Evolutionary conservation across 1,284 basidiomycete genomes (phyloP).

Genomic region (Ceratorhiza oryzae-sativae): DNA sequence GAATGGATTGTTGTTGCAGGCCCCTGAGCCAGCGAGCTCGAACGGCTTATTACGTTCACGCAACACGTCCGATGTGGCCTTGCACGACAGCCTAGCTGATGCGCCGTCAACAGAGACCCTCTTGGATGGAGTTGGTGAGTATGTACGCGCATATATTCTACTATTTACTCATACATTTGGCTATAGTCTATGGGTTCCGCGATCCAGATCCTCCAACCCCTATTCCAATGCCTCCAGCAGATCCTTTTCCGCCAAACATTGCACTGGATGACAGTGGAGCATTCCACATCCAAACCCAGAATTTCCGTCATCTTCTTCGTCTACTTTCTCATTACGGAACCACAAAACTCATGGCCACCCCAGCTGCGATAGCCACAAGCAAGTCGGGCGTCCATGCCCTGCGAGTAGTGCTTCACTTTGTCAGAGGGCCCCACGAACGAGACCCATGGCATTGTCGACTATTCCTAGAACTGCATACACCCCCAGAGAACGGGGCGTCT

Average conservation of each 20-base stretch:
- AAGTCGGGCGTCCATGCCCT: constrained; percentile 19
- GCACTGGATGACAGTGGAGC: constrained; percentile 4
- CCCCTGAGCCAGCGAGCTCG: constrained; percentile 3
- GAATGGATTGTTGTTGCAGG: neutral
- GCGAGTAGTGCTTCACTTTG: constrained; percentile 27
- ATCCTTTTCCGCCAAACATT: constrained; percentile 18
- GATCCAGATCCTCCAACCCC: constrained; percentile 30
- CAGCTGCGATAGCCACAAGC: constrained; percentile 29
- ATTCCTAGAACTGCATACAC: constrained; percentile 33
- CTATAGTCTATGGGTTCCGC: constrained; percentile 33
- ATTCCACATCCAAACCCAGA: constrained; percentile 25
- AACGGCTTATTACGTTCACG: constrained; percentile 3
- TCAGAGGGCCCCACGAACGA: constrained; percentile 23
- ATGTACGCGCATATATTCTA: neutral
- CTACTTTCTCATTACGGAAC: constrained; percentile 33
- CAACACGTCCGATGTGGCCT: constrained; percentile 3
- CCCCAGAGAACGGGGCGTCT: neutral
- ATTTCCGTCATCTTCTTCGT: constrained; percentile 34
- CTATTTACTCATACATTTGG: neutral
- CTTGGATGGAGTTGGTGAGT: constrained; percentile 30
- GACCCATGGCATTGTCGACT: constrained; percentile 33
- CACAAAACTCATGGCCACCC: constrained; percentile 27
- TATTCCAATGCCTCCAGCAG: constrained; percentile 23
- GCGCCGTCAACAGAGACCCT: constrained; percentile 12
- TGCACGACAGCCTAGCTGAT: constrained; percentile 7